Conservation (phyloP, 2,329 filamentous ascomycete genomes). For the Cladosporium sp. region DNA sequence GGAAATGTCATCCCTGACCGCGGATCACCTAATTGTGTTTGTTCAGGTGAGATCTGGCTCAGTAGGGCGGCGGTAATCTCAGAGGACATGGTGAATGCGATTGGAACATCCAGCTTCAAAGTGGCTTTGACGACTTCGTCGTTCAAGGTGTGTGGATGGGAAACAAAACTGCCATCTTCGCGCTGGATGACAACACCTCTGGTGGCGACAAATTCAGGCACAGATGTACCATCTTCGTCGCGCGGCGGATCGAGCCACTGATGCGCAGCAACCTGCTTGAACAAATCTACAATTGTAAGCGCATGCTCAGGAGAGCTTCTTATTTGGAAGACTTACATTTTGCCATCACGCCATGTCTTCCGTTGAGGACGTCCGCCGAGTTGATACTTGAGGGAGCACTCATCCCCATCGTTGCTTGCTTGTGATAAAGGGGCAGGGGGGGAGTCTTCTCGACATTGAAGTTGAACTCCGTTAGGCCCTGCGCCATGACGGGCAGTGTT, state of each 20-base stretch:
- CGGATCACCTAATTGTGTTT: slow-evolving; percentile 8
- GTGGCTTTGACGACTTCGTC: slow-evolving; percentile 11
- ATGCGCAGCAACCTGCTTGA: slow-evolving; percentile 8
- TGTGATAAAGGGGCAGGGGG: slow-evolving; percentile 1
- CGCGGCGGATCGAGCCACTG: slow-evolving; percentile 10
- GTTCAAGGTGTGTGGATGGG: slow-evolving; percentile 7
- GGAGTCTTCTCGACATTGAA: background rate
- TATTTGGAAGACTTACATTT: slow-evolving; percentile 1
- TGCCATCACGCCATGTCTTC: slow-evolving; percentile 10
- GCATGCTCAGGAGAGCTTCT: background rate
- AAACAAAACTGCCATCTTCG: slow-evolving; percentile 10
- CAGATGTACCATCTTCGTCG: slow-evolving; percentile 7
- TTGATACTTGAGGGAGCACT: slow-evolving; percentile 10
- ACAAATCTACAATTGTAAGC: slow-evolving; percentile 1
- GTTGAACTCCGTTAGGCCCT: background rate
- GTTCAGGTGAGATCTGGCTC: slow-evolving; percentile 8
- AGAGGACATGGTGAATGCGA: slow-evolving; percentile 11
- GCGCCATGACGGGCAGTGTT: background rate
- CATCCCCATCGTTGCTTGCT: slow-evolving; percentile 1
- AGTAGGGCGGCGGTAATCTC: slow-evolving; percentile 10
- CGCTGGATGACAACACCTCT: slow-evolving; percentile 11
- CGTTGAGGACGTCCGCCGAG: slow-evolving; percentile 9
- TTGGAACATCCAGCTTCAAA: slow-evolving; percentile 8
- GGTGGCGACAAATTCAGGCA: slow-evolving; percentile 7
- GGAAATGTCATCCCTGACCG: slow-evolving; percentile 3